Conservation (phyloP, 1,284 basidiomycete genomes). For the Amylostereum chailletii region DNA sequence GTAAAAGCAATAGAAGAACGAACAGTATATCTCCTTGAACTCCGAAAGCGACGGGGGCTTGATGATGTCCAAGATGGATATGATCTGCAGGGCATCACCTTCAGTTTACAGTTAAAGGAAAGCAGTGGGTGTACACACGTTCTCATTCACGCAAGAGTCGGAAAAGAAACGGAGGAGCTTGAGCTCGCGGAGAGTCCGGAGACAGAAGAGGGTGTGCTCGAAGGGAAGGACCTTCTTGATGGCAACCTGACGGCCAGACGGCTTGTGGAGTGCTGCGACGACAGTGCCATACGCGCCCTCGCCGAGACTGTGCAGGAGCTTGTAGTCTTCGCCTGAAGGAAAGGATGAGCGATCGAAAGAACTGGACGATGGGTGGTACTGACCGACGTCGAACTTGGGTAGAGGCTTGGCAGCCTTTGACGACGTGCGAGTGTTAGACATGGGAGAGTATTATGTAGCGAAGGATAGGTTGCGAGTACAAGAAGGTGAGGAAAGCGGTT, state of each 20-base stretch:
- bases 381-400: constrained; percentile 64
- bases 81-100: constrained; percentile 40
- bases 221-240: constrained; percentile 84
- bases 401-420: constrained; percentile 32
- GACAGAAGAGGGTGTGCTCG: constrained; percentile 74
- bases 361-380: constrained; percentile 15
- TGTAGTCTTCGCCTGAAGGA: constrained; percentile 57
- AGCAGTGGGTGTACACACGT: constrained; percentile 31
- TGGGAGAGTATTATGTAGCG: background rate
- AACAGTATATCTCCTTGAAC: constrained; percentile 82
- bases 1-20: constrained; percentile 17
- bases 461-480: background rate
- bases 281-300: constrained; percentile 77
- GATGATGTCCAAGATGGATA: constrained; percentile 82
- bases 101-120: constrained; percentile 12
- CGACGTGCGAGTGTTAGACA: constrained; percentile 1
- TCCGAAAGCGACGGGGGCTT: constrained; percentile 67
- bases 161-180: constrained; percentile 83
- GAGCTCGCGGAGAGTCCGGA: constrained; percentile 71
- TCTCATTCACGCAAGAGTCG: constrained; percentile 74
- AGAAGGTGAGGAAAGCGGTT: background rate
- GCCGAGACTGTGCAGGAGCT: constrained; percentile 64
- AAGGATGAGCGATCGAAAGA: background rate
- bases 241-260: constrained; percentile 58
- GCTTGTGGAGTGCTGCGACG: constrained; percentile 58